phyloP scores from a whole-genome alignment of 2,329 filamentous ascomycete species.

The Venturiaceae sp. region DNA sequence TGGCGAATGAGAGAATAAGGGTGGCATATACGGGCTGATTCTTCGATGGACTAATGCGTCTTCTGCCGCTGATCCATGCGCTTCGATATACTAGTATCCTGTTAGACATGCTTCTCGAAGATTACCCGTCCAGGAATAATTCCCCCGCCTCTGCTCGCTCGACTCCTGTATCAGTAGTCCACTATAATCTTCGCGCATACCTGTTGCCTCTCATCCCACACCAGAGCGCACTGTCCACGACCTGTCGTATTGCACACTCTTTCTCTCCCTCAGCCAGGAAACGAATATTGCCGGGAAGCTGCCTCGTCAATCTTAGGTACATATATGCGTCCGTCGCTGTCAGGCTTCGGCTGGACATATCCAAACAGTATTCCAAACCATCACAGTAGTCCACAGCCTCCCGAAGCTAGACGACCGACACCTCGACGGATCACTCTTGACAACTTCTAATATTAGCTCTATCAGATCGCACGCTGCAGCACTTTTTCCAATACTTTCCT shows the following conservation, averaged over 20 bases:
- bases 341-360: background rate
- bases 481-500: background rate
- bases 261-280: background rate
- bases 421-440: background rate
- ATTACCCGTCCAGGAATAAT: no score
- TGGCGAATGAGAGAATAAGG: no score
- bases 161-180: no score
- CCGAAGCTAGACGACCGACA: background rate
- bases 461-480: background rate
- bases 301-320: background rate
- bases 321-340: background rate
- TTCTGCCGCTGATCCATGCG: background rate
- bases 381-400: no score
- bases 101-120: constrained; percentile 1
- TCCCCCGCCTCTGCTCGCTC: background rate
- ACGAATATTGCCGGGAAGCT: background rate
- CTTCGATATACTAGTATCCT: background rate
- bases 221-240: no score
- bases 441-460: constrained; percentile 2
- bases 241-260: no score
- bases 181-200: no score
- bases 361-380: no score
- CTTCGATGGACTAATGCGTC: background rate
- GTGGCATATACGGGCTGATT: no score
- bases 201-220: no score